A percentile compares a stretch with the other conserved stretches of the same genome.
Conservation (phyloP, 106 monocot species). For the Cymbidium sinense region DNA sequence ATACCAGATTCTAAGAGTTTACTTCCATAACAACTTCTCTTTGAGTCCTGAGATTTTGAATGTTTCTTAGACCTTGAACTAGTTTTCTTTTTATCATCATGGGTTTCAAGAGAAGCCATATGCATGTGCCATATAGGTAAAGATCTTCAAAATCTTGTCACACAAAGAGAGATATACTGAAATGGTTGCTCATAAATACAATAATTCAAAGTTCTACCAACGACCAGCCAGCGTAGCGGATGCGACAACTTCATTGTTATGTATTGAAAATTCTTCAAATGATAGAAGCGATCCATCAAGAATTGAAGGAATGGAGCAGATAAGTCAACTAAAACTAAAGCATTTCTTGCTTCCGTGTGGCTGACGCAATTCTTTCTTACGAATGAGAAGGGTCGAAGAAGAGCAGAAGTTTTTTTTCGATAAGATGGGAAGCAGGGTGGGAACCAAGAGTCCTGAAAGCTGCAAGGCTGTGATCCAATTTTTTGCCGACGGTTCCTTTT, state of each 20-base stretch:
- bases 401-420: no score
- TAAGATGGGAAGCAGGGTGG: no score
- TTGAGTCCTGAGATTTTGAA: not conserved
- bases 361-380: no score
- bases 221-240: not conserved
- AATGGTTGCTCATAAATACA: not conserved
- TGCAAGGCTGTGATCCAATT: no score
- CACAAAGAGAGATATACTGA: not conserved
- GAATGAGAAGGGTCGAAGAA: no score
- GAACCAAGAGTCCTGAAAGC: no score
- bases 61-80: not conserved
- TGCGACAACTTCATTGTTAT: not conserved
- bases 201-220: not conserved
- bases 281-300: not conserved
- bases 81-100: not conserved
- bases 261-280: not conserved
- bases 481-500: no score
- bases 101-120: conserved; percentile 8
- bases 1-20: not conserved
- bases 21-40: not conserved
- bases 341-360: no score
- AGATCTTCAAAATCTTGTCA: not conserved
- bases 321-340: no score
- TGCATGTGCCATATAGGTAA: not conserved
- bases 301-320: not conserved